Percentiles rank a stretch among this genome's conserved stretches.
These are phyloP conservation scores for Samsoniella hepiali DNA, from an alignment of 2,329 filamentous ascomycete species.

Conservation along the genomic window DNA sequence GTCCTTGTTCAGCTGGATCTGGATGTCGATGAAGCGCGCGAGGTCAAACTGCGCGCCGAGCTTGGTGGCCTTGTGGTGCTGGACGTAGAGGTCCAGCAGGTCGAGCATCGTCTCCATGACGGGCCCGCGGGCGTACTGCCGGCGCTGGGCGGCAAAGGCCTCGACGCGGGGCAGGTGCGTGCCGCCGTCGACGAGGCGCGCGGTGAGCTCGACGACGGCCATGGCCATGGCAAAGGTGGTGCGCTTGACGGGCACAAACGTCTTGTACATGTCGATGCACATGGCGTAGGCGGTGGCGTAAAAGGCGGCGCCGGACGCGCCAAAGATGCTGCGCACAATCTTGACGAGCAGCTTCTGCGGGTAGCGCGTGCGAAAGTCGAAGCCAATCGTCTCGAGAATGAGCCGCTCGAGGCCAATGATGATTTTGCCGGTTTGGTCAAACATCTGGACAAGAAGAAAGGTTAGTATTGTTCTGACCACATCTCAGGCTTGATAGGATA, in stretches of 20 bases:
- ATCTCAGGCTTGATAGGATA: too few species aligned
- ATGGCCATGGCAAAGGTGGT: constrained; percentile 81
- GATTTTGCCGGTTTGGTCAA: constrained; percentile 73
- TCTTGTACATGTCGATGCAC: constrained; percentile 86
- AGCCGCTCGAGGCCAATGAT: constrained; percentile 88
- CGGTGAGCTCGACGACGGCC: constrained; percentile 76
- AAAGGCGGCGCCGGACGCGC: constrained; percentile 47
- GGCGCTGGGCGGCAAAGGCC: constrained; percentile 48
- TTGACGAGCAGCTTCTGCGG: constrained; percentile 85
- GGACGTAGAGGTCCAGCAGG: constrained; percentile 86
- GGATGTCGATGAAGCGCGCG: constrained; percentile 78
- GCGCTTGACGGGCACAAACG: constrained; percentile 88
- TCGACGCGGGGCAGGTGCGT: constrained; percentile 49
- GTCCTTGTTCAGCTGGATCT: constrained; percentile 83
- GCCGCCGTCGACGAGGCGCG: constrained; percentile 58
- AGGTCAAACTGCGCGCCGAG: constrained; percentile 70
- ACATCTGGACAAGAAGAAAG: constrained; percentile 54
- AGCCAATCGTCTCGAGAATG: constrained; percentile 87
- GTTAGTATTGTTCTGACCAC: neutral
- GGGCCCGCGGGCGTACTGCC: constrained; percentile 44
- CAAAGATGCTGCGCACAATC: constrained; percentile 59
- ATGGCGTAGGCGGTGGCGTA: constrained; percentile 73
- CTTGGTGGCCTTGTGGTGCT: constrained; percentile 71
- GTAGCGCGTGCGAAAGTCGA: constrained; percentile 88
- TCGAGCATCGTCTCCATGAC: constrained; percentile 81